Percentiles rank a stretch among this genome's conserved stretches.
Conservation (phyloP, 306 rosid genomes). For the Lithocarpus polystachyus region DNA sequence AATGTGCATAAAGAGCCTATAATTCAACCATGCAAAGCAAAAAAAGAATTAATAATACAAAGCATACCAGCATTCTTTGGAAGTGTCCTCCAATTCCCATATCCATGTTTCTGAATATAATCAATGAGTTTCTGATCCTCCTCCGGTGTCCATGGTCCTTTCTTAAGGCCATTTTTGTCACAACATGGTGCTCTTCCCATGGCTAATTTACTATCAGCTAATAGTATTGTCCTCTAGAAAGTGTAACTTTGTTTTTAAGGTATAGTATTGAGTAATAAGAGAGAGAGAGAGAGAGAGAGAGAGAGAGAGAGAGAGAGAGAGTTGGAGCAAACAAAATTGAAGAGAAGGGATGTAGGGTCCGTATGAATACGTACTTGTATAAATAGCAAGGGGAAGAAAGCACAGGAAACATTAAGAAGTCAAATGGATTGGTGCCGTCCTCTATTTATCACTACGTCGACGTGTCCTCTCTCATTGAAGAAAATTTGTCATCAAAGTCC, state of each 20-base stretch:
- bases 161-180: constrained; percentile 83
- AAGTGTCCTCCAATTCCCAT: constrained; percentile 95
- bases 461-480: constrained; percentile 58
- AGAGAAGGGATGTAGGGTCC: constrained; percentile 38
- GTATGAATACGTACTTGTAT: constrained; percentile 39
- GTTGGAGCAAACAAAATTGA: neutral
- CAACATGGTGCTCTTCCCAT: constrained; percentile 99
- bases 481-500: neutral
- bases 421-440: constrained; percentile 91
- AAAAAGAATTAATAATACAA: neutral
- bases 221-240: neutral
- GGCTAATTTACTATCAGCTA: neutral
- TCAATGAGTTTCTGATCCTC: constrained; percentile 79
- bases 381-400: constrained; percentile 38
- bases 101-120: constrained; percentile 79
- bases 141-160: constrained; percentile 95
- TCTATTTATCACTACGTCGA: constrained; percentile 27
- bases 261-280: no score
- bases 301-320: neutral
- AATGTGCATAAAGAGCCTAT: neutral
- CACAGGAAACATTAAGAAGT: constrained; percentile 27
- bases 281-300: neutral
- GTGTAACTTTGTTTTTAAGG: neutral
- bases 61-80: constrained; percentile 89
- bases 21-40: neutral